Evolutionary conservation across 2,329 filamentous ascomycete genomes (phyloP), one percentile per base, ranked within the genome.

Genomic region (Colletotrichum abscissum): DNA sequence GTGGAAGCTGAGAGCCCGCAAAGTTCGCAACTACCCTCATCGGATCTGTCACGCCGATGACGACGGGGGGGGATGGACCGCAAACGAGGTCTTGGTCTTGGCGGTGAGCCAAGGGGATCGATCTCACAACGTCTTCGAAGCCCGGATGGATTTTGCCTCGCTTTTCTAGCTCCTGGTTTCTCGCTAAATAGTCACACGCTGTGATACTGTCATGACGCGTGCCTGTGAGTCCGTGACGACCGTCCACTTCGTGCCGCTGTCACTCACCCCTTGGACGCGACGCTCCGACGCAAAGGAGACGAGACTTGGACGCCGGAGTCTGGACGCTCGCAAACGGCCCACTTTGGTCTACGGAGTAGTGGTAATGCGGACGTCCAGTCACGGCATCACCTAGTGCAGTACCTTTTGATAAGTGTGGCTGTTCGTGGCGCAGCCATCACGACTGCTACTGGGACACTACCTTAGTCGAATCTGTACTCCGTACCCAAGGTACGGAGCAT

Each of bases 1-100:
- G 30, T 33, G 30, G 30, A 33, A 1, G 30, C 30, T 33, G 30
- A 33, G 33, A 12, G 33, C 33, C 33, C 33, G 33, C 33, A 35
- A 12, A 35, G 38, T 49, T 22, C 19, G 33, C 33, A 12, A 35
- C 11, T 35, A 35, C 19, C 12, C 60, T 57, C 35, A 58, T 70
- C 42, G 59, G 54, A 73, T 63, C 49, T 62, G 35, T 14, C 16
- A 22, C 22, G 42, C 57, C 68, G 58, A 65, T 60, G 59, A 72
- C 54, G 59, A 42, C 38, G 38, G 38, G 38, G 26, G 26, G 26
- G 26, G 26, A 19, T 42, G 16, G 70, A 73, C 65, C 59, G 54
- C 66, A 16, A 30, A 59, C 38, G 38, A 42, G 38, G 2, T 42
- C 16, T 19, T 49, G 16, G 22, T 62, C 59, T 73, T 60, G 70